Evolutionary conservation across 495 filamentous ascomycete species (phyloP).

Genomic region (Penicillium verhagenii): DNA sequence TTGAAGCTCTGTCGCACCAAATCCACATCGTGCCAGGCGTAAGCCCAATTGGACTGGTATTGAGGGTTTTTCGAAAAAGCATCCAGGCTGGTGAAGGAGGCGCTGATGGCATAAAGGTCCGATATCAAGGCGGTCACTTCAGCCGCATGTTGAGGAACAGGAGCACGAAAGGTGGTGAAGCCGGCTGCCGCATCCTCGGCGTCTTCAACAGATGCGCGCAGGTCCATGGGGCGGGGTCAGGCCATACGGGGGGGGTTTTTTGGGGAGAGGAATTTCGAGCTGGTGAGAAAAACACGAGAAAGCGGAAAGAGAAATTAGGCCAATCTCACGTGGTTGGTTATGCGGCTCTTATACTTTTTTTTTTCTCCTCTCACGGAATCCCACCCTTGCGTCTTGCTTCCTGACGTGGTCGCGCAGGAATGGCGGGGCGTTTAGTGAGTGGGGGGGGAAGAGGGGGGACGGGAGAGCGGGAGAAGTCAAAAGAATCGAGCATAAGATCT

Average conservation of each 20-base stretch:
- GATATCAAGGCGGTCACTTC: constrained; percentile 56
- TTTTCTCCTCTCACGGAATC: too few relatives aligned
- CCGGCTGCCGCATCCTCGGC: constrained; percentile 55
- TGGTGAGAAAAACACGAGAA: constrained; percentile 6
- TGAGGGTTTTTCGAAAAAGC: constrained; percentile 31
- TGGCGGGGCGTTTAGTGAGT: constrained; percentile 28
- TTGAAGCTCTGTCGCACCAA: constrained; percentile 47
- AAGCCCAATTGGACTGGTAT: constrained; percentile 32
- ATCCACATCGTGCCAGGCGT: constrained; percentile 44
- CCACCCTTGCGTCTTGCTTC: constrained; percentile 14
- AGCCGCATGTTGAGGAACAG: constrained; percentile 51
- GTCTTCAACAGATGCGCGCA: constrained; percentile 49
- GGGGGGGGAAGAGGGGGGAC: constrained; percentile 5
- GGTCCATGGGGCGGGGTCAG: constrained; percentile 37
- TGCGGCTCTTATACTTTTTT: constrained; percentile 24
- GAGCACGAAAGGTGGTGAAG: constrained; percentile 49
- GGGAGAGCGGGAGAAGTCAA: constrained; percentile 1
- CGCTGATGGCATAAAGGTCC: constrained; percentile 54
- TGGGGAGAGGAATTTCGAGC: not conserved
- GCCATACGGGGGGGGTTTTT: constrained; percentile 20
- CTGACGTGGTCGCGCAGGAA: constrained; percentile 33
- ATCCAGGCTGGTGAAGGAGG: constrained; percentile 47
- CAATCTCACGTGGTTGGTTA: constrained; percentile 20
- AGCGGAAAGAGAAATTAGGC: not conserved
- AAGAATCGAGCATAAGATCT: not conserved